phyloP scores from a whole-genome alignment of 208 protist species.

The Trypanosoma conorhini region DNA sequence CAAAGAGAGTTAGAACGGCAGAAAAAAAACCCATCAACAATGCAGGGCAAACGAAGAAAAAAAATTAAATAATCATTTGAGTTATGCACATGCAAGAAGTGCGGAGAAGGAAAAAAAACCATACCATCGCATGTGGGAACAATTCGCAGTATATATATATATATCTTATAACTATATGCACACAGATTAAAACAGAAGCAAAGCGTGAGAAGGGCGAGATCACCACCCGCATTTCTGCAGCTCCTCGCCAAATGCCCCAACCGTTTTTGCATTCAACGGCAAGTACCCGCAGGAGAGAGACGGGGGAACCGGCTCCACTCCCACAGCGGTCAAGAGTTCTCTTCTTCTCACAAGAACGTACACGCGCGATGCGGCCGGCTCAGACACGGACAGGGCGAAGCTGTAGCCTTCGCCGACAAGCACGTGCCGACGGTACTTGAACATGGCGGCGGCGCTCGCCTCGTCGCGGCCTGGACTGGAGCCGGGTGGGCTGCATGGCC shows the following conservation, averaged over 20 bases:
- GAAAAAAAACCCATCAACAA: background rate
- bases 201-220: slow-evolving; percentile 2
- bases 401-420: slow-evolving; percentile 45
- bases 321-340: slow-evolving; percentile 20
- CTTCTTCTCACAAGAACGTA: slow-evolving; percentile 49
- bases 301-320: background rate
- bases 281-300: slow-evolving; percentile 33
- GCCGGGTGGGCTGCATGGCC: background rate
- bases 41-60: no score
- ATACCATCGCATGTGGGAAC: no score
- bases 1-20: background rate
- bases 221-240: slow-evolving; percentile 52
- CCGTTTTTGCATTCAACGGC: slow-evolving; percentile 35
- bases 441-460: slow-evolving; percentile 38
- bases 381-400: slow-evolving; percentile 27
- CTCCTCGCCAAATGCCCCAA: slow-evolving; percentile 28
- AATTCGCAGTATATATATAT: no score
- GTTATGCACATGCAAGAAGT: no score
- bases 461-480: slow-evolving; percentile 5
- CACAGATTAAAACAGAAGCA: background rate
- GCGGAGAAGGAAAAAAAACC: no score
- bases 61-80: no score
- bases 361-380: slow-evolving; percentile 19
- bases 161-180: slow-evolving; percentile 19
- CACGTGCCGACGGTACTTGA: slow-evolving; percentile 50